A percentile compares a stretch with the other conserved stretches of the same genome.
Conservation (phyloP, 192 early-diverging fungal genomes). For the Entomortierella beljakovae region DNA sequence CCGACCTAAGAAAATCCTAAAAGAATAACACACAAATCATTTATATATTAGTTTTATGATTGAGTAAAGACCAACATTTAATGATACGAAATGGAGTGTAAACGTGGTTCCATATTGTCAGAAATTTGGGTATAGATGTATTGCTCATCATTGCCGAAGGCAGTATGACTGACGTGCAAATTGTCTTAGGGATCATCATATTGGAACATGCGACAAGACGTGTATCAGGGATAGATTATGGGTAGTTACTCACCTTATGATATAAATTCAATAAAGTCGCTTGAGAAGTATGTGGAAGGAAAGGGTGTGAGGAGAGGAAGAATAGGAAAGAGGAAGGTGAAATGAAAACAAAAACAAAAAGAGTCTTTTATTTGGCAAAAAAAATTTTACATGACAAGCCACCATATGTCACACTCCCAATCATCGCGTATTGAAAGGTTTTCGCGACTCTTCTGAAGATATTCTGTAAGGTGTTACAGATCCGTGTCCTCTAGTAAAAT, state of each 20-base stretch:
- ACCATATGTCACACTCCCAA: not conserved
- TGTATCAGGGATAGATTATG: not conserved
- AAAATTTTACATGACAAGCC: not conserved
- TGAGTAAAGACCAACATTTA: not conserved
- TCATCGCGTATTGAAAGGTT: not conserved
- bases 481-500: constrained; percentile 60
- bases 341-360: no score
- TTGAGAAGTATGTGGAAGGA: not conserved
- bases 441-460: not conserved
- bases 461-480: constrained; percentile 38
- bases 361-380: not conserved
- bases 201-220: not conserved
- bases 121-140: constrained; percentile 55
- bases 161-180: constrained; percentile 55
- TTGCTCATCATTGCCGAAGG: constrained; percentile 39
- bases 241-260: not conserved
- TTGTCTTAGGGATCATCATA: constrained; percentile 51
- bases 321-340: not conserved
- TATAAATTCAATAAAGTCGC: not conserved
- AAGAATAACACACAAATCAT: no score
- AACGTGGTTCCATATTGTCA: constrained; percentile 18
- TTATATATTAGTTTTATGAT: no score
- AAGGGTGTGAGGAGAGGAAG: not conserved
- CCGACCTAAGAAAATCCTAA: no score
- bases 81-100: not conserved